phyloP scores from a whole-genome alignment of 2,329 filamentous ascomycete species.

The Colletotrichum sojae region DNA sequence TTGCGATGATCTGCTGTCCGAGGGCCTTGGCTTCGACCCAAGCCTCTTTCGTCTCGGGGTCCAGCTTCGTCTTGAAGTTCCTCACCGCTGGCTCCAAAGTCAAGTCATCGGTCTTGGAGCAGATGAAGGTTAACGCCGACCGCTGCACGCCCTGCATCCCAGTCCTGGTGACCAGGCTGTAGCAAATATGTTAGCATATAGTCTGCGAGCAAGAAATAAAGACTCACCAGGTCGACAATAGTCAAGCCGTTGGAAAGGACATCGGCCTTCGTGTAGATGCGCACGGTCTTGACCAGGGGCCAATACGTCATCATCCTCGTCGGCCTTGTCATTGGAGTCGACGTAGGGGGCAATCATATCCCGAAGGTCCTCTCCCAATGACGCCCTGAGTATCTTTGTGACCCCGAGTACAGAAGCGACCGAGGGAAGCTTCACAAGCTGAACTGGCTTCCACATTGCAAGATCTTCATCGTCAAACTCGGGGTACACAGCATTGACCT shows the following conservation, averaged over 20 bases:
- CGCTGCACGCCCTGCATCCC: slow-evolving; percentile 70
- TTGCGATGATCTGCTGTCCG: not conserved
- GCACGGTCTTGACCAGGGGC: slow-evolving; percentile 68
- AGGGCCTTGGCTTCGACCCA: not conserved
- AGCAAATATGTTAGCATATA: slow-evolving; percentile 16
- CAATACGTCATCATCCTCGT: slow-evolving; percentile 49
- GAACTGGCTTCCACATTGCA: too few species aligned
- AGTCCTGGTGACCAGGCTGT: slow-evolving; percentile 70
- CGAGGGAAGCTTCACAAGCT: too few species aligned
- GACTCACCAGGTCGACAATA: slow-evolving; percentile 60
- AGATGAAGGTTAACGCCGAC: slow-evolving; percentile 72
- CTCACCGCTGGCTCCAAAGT: slow-evolving; percentile 47
- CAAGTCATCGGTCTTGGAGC: slow-evolving; percentile 75
- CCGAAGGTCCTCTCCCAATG: not conserved
- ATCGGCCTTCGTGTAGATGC: slow-evolving; percentile 51
- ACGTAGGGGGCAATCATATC: slow-evolving; percentile 1
- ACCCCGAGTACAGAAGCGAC: too few species aligned
- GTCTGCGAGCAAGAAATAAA: slow-evolving; percentile 28
- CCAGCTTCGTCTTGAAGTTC: slow-evolving; percentile 4
- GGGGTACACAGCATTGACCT: slow-evolving; percentile 62
- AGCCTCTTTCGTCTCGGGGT: not conserved
- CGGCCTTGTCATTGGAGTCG: slow-evolving; percentile 9
- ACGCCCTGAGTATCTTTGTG: too few species aligned
- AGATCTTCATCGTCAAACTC: not conserved
- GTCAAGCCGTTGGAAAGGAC: slow-evolving; percentile 52